A percentile compares a stretch with the other conserved stretches of the same genome.
phyloP scores from a whole-genome alignment of 1,284 basidiomycete species.

The Caloboletus firmus region DNA sequence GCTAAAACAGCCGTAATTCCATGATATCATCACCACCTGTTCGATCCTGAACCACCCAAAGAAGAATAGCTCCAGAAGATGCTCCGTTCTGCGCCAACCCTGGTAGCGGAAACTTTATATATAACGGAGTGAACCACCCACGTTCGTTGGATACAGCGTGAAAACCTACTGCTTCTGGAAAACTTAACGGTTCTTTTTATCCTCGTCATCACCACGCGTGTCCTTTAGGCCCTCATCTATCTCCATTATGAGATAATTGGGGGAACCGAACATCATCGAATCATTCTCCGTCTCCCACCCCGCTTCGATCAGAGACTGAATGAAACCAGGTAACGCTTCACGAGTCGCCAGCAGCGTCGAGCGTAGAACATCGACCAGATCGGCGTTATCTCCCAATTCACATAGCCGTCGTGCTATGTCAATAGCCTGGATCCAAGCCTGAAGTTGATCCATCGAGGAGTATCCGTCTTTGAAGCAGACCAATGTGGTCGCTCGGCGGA shows the following conservation, averaged over 20 bases:
- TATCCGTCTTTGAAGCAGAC: slow-evolving; percentile 52
- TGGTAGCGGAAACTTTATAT: not conserved
- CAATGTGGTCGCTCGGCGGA: slow-evolving; percentile 27
- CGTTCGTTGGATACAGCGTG: not conserved
- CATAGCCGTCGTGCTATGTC: slow-evolving; percentile 17
- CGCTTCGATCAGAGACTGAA: slow-evolving; percentile 19
- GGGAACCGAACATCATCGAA: slow-evolving; percentile 35
- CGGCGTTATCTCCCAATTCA: not conserved
- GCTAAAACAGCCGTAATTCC: not conserved
- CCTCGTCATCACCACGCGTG: slow-evolving; percentile 6
- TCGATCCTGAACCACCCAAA: not conserved
- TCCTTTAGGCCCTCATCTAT: slow-evolving; percentile 3
- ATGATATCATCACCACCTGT: not conserved
- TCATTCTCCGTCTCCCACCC: slow-evolving; percentile 28
- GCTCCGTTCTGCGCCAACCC: not conserved
- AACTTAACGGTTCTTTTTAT: slow-evolving; percentile 23
- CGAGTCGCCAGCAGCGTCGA: slow-evolving; percentile 20
- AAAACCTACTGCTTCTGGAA: not conserved
- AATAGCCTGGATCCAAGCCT: slow-evolving; percentile 55
- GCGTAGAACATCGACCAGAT: slow-evolving; percentile 18
- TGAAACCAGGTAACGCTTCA: slow-evolving; percentile 20
- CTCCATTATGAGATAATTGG: slow-evolving; percentile 23
- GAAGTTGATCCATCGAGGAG: slow-evolving; percentile 47
- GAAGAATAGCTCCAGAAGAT: not conserved
- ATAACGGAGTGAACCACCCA: too few relatives aligned